Percentiles rank a stretch among this genome's conserved stretches.
Conservation (phyloP, 768 basidiomycete genomes). For the Mycena maculata region DNA sequence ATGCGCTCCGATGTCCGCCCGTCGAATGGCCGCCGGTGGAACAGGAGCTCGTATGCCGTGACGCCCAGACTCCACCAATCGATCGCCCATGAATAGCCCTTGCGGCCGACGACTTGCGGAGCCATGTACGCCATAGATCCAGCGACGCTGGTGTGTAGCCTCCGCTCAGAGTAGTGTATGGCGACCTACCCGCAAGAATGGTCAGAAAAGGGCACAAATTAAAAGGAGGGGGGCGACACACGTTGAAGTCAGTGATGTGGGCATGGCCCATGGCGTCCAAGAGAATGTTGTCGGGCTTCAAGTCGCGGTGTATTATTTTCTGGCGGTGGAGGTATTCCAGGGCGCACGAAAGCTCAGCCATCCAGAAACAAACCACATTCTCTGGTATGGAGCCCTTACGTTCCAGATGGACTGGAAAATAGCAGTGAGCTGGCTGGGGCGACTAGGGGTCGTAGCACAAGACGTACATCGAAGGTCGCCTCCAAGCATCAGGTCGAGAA, state of each 20-base stretch:
- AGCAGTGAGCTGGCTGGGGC: slow-evolving; percentile 12
- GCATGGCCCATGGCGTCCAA: slow-evolving; percentile 95
- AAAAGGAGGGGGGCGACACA: neutral
- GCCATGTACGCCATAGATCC: slow-evolving; percentile 99
- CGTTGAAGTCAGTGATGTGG: slow-evolving; percentile 98
- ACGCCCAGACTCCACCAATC: slow-evolving; percentile 98
- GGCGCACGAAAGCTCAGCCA: slow-evolving; percentile 87
- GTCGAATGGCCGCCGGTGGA: slow-evolving; percentile 86
- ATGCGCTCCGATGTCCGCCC: slow-evolving; percentile 91
- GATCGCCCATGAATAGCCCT: slow-evolving; percentile 92
- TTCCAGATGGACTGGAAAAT: slow-evolving; percentile 83
- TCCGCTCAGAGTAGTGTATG: slow-evolving; percentile 93
- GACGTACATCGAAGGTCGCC: slow-evolving; percentile 91
- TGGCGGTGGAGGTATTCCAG: slow-evolving; percentile 91
- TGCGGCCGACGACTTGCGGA: slow-evolving; percentile 91
- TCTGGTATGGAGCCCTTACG: slow-evolving; percentile 75
- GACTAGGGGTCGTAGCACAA: slow-evolving; percentile 12
- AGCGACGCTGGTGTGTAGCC: slow-evolving; percentile 91
- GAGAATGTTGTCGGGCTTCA: slow-evolving; percentile 98
- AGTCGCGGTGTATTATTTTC: slow-evolving; percentile 86
- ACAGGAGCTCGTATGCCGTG: slow-evolving; percentile 90
- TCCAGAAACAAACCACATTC: slow-evolving; percentile 84
- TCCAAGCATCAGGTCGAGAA: slow-evolving; percentile 95
- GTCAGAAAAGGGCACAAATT: neutral
- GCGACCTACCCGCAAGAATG: slow-evolving; percentile 60